phyloP scores from a whole-genome alignment of 2,329 filamentous ascomycete species.

The Fusarium sororula region DNA sequence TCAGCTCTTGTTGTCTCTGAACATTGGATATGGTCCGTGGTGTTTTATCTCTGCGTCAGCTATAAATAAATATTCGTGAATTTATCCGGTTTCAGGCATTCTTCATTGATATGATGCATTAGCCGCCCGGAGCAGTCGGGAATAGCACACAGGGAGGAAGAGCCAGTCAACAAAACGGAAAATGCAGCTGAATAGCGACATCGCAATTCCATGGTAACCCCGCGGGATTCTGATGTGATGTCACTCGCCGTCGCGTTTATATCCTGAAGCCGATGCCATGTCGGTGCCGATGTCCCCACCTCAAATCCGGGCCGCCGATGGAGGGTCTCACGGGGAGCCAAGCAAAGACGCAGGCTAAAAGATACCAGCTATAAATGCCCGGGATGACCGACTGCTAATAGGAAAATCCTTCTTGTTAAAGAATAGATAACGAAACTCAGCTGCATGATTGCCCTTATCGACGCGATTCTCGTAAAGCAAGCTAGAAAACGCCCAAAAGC shows the following conservation, averaged over 20 bases:
- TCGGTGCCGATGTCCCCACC: constrained; percentile 18
- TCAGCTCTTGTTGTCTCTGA: too few species aligned
- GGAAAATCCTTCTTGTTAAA: background rate
- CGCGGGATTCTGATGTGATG: constrained; percentile 8
- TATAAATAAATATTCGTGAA: background rate
- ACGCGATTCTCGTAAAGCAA: background rate
- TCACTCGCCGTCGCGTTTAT: constrained; percentile 1
- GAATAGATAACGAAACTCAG: background rate
- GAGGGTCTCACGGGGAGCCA: constrained; percentile 7
- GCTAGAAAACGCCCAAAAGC: constrained; percentile 13
- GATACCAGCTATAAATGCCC: background rate
- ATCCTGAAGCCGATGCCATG: background rate
- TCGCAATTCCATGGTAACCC: background rate
- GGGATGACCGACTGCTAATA: background rate
- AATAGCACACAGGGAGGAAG: background rate
- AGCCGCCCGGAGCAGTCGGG: background rate
- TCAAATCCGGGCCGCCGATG: constrained; percentile 1
- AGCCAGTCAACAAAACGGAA: background rate
- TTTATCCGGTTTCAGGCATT: background rate
- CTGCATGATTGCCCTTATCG: background rate
- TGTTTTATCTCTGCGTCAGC: background rate
- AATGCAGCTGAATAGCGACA: background rate
- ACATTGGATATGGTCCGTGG: too few species aligned
- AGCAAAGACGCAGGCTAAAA: background rate
- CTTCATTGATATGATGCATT: background rate